Evolutionary conservation across 2,329 filamentous ascomycete genomes (phyloP), one percentile per base, ranked within the genome.

Genomic region (Tothia fuscella): DNA sequence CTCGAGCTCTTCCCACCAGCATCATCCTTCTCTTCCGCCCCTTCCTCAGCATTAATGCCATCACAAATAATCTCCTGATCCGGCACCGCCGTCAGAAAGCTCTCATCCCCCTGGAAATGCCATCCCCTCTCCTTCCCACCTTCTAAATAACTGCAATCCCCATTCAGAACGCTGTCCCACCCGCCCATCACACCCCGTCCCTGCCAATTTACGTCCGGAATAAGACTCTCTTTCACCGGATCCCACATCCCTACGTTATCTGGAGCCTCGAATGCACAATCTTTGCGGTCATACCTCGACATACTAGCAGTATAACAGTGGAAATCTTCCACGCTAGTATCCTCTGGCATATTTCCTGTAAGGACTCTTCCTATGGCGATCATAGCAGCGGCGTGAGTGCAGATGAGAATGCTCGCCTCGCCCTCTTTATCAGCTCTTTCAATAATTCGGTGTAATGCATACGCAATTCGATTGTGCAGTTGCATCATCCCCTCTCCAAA

Each of bases 111-210:
- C 5, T 28, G 45, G 31, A 44, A 33, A 9, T 61, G 91, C 87
- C 89, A 96, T 56, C 87, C 87, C 65, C 88, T 72, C 62, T 96
- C 89, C 52, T 82, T 80, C 6, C 89, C 89, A 42, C 73, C 72
- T 41, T 70, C 76, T 50, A 96, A 65, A 61, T 89, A 93, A 46
- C 74, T 79, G 54, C 87, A 94, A 58, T 94, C 85, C 13, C 86
- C 86, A 63, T 94, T 89, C 41, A 74, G 57, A 46, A 76, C 72
- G 55, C 86, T 88, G 30, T 76, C 70, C 89, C 89, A 98, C 21
- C 80, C 81, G 28, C 85, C 86, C 20, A 71, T 67, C 29, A 88
- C 72, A 16, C 80, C 81, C 0, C 72, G 74, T 46, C 60, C 62
- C 49, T 63, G 70, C 80, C 79, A 84, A 4, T 61, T 54, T 14